These are phyloP conservation scores for Monilinia laxa DNA, from an alignment of 2,329 filamentous ascomycete species.

Conservation along the genomic window DNA sequence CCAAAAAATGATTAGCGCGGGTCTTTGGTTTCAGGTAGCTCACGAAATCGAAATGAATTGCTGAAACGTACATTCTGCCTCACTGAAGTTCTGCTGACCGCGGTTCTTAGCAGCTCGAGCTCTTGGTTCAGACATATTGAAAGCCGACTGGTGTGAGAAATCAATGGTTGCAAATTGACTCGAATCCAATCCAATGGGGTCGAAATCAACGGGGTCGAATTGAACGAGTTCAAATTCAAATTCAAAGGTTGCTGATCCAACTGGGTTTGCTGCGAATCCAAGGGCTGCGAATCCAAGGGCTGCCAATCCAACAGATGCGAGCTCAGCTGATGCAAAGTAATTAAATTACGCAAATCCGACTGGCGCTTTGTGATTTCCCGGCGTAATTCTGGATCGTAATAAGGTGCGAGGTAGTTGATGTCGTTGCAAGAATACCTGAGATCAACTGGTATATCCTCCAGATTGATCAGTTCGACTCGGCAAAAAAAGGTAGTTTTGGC, in stretches of 20 bases:
- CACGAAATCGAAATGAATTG: background rate
- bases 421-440: background rate
- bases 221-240: too few species aligned
- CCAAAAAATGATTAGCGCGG: constrained; percentile 20
- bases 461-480: background rate
- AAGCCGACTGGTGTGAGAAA: background rate
- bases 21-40: background rate
- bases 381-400: background rate
- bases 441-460: background rate
- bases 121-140: constrained; percentile 64
- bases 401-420: background rate
- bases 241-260: too few species aligned
- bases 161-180: too few species aligned
- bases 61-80: constrained; percentile 62
- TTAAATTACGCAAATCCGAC: too few species aligned
- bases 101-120: constrained; percentile 77
- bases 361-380: too few species aligned
- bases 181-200: too few species aligned
- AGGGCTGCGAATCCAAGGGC: too few species aligned
- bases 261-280: too few species aligned
- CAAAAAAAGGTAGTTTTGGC: background rate
- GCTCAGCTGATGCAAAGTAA: too few species aligned
- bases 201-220: too few species aligned
- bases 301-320: too few species aligned
- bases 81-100: constrained; percentile 76